These are phyloP conservation scores for Cystobasidium sp. DNA, from an alignment of 1,284 basidiomycete genomes.

Conservation along the genomic window DNA sequence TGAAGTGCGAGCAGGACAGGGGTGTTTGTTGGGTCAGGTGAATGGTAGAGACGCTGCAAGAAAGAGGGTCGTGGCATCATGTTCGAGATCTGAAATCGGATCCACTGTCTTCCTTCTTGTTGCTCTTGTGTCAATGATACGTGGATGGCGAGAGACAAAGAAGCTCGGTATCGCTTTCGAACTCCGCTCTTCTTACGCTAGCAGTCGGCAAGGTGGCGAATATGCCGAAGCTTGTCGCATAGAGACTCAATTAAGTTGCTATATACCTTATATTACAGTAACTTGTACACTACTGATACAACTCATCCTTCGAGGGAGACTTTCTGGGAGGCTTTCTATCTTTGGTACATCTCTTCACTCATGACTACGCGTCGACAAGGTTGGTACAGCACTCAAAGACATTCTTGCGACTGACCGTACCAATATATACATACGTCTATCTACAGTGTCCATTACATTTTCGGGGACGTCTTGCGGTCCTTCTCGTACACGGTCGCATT, in stretches of 20 bases:
- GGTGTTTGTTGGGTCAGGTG: not conserved
- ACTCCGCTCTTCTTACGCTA: too few species aligned
- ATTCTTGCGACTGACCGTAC: not conserved
- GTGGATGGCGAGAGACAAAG: not conserved
- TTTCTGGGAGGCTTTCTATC: not conserved
- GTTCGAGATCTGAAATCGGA: too few species aligned
- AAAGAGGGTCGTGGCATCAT: too few species aligned
- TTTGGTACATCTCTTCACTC: not conserved
- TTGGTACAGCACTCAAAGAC: not conserved
- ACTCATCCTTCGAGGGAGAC: constrained; percentile 2
- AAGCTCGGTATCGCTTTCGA: not conserved
- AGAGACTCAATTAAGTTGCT: too few species aligned
- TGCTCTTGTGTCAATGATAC: too few species aligned
- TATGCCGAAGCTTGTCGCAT: not conserved
- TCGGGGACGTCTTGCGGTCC: not conserved
- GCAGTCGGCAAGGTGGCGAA: not conserved
- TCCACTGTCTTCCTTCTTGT: too few species aligned
- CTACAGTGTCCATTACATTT: not conserved
- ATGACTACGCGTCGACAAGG: not conserved
- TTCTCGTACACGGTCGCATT: constrained; percentile 2
- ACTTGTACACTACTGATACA: not conserved
- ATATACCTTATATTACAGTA: too few species aligned
- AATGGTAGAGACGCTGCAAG: too few species aligned
- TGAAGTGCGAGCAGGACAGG: constrained; percentile 1
- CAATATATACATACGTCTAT: not conserved